phyloP scores from a whole-genome alignment of 352 stramenopile genomes.

The Globisporangium emineosum region DNA sequence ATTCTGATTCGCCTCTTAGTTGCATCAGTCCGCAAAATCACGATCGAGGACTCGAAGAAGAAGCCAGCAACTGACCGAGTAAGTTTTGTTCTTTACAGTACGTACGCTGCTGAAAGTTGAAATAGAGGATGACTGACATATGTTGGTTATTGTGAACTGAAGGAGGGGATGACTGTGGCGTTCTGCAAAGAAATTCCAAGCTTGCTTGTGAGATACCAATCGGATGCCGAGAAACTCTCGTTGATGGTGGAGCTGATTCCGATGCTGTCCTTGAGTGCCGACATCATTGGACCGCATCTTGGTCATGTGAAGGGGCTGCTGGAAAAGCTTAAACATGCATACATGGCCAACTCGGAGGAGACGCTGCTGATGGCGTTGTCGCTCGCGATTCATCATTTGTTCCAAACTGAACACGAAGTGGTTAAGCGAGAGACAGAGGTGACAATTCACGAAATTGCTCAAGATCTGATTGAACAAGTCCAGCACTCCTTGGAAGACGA shows the following conservation, averaged over 20 bases:
- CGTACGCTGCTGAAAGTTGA: neutral
- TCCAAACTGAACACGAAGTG: conserved; percentile 68
- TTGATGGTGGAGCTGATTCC: conserved; percentile 77
- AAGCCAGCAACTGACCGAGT: conserved; percentile 51
- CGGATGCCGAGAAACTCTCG: conserved; percentile 73
- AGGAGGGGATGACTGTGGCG: conserved; percentile 75
- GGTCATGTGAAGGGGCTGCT: conserved; percentile 65
- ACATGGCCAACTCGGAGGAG: conserved; percentile 62
- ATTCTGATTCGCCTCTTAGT: conserved; percentile 75
- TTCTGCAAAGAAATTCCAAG: conserved; percentile 83
- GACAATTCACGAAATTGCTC: conserved; percentile 68
- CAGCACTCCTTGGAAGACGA: conserved; percentile 55
- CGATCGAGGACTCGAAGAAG: conserved; percentile 42
- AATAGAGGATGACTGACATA: neutral
- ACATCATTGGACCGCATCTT: conserved; percentile 70
- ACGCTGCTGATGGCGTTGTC: conserved; percentile 64
- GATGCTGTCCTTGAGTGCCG: conserved; percentile 52
- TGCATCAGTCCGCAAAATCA: conserved; percentile 61
- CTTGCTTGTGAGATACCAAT: conserved; percentile 73
- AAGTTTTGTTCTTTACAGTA: conserved; percentile 10
- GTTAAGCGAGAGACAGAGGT: conserved; percentile 77
- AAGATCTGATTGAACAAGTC: conserved; percentile 65
- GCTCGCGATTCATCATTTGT: conserved; percentile 64
- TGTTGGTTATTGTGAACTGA: conserved; percentile 2
- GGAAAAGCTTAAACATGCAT: conserved; percentile 76